These are phyloP conservation scores for Botrytis medusae DNA, from an alignment of 2,329 filamentous ascomycete genomes.

Conservation along the genomic window DNA sequence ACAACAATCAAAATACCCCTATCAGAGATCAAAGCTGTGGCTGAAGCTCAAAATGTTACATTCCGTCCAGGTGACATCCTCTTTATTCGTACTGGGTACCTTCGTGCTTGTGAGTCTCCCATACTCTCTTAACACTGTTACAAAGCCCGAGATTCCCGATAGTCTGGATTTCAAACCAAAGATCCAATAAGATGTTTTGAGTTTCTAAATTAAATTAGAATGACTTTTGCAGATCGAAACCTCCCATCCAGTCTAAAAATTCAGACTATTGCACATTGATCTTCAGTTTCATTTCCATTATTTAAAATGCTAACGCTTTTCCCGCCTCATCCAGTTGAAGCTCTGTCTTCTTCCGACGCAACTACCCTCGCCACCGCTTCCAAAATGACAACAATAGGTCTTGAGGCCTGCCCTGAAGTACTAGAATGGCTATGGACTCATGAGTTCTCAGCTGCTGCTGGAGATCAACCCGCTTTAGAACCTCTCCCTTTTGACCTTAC, in stretches of 20 bases:
- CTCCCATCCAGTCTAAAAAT: background rate
- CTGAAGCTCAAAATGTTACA: slow-evolving; percentile 40
- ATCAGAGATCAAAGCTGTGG: slow-evolving; percentile 40
- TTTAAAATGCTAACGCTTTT: background rate
- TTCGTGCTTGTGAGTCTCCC: slow-evolving; percentile 37
- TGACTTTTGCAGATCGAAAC: background rate
- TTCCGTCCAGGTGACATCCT: slow-evolving; percentile 44
- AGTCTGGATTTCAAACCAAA: background rate
- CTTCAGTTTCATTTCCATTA: no score
- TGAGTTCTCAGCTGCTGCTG: slow-evolving; percentile 48
- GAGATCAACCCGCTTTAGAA: slow-evolving; percentile 48
- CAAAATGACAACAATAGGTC: background rate
- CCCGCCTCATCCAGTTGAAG: background rate
- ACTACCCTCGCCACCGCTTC: background rate
- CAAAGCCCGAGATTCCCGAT: background rate
- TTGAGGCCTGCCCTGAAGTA: background rate
- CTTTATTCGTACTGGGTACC: slow-evolving; percentile 43
- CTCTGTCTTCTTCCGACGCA: background rate
- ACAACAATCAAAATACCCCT: slow-evolving; percentile 42
- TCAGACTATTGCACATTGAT: background rate
- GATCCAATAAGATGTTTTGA: background rate
- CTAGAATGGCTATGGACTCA: slow-evolving; percentile 40
- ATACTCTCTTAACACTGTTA: slow-evolving; percentile 32
- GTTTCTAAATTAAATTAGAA: background rate
- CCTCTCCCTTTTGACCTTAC: slow-evolving; percentile 40